Percentiles rank a stretch among this genome's conserved stretches.
These are phyloP conservation scores for Erysimum pusillum DNA, from an alignment of 441 rosid species.

Conservation along the genomic window DNA sequence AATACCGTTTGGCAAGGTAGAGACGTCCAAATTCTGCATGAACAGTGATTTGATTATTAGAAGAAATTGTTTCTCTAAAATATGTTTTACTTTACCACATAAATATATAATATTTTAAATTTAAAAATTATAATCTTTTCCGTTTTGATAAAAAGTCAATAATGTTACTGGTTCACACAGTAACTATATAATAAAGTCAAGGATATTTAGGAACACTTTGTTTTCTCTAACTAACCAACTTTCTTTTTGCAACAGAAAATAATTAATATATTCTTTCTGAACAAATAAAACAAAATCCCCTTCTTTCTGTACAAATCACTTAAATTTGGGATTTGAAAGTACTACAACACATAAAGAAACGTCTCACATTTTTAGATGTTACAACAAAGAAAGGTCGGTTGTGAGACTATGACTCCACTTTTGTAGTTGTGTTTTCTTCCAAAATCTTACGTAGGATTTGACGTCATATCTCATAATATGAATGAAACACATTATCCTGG, in stretches of 20 bases:
- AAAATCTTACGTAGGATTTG: neutral
- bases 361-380: conserved; percentile 4
- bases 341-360: conserved; percentile 30
- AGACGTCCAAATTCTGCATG: no score
- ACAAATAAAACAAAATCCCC: conserved; percentile 36
- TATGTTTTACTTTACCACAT: no score
- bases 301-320: conserved; percentile 39
- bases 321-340: conserved; percentile 19
- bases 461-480: neutral
- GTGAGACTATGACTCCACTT: conserved; percentile 18
- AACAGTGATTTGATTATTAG: no score
- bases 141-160: conserved; percentile 9
- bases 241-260: conserved; percentile 34
- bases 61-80: no score
- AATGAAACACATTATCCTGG: neutral
- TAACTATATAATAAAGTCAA: conserved; percentile 31
- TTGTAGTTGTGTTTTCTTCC: neutral
- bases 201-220: conserved; percentile 33
- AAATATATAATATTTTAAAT: no score
- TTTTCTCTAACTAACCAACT: conserved; percentile 39
- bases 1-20: no score
- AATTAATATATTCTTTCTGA: conserved; percentile 29
- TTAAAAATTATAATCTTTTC: neutral
- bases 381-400: conserved; percentile 17
- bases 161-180: conserved; percentile 19